Evolutionary conservation across 257 asterid genomes (phyloP).

Genomic region (Misopates orontium): DNA sequence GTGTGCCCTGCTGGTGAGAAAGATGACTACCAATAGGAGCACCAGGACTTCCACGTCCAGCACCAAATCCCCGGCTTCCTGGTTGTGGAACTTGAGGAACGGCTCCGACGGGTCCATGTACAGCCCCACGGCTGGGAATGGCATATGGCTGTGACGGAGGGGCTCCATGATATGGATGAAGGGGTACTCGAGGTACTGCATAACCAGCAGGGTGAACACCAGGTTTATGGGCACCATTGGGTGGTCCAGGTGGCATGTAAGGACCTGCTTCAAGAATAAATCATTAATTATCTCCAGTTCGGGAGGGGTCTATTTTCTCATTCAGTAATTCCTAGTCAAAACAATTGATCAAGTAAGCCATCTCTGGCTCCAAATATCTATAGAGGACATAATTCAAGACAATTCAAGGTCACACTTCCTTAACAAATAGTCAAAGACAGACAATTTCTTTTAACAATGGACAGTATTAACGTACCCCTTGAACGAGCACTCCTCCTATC

Average conservation of each 20-base stretch:
- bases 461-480: constrained; percentile 55
- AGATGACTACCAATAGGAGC: constrained; percentile 96
- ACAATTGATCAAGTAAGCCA: background rate
- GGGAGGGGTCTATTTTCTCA: background rate
- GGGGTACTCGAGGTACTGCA: constrained; percentile 79
- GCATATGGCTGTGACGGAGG: constrained; percentile 91
- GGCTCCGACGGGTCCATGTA: constrained; percentile 92
- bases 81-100: constrained; percentile 87
- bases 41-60: constrained; percentile 85
- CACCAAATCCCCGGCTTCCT: constrained; percentile 86
- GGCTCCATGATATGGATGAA: constrained; percentile 80
- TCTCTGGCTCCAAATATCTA: constrained; percentile 9
- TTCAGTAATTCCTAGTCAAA: constrained; percentile 2
- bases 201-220: constrained; percentile 85
- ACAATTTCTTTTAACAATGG: too few relatives aligned
- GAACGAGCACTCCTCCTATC: constrained; percentile 84
- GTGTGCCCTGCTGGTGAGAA: constrained; percentile 82
- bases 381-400: background rate
- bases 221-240: constrained; percentile 80
- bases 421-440: background rate
- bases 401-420: background rate
- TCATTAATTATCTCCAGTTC: constrained; percentile 10
- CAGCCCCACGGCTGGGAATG: constrained; percentile 89
- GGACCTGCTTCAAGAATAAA: constrained; percentile 57
- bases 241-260: constrained; percentile 77